Evolutionary conservation across 192 early-diverging fungal genomes (phyloP), one percentile per base, ranked within the genome.

Genomic region (Phycomyces blakesleeanus): DNA sequence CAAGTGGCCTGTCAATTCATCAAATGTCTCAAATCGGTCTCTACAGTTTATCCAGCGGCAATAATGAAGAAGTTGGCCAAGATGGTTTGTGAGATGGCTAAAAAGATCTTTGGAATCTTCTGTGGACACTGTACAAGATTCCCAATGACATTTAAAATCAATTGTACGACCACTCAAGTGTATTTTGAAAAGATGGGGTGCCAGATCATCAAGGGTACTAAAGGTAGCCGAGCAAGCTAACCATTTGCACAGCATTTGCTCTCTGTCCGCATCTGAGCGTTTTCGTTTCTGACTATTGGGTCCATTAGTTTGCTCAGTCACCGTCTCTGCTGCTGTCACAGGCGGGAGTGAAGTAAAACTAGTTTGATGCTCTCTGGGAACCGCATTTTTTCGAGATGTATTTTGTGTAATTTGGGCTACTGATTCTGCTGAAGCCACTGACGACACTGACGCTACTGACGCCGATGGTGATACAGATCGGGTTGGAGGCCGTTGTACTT

Each of bases 41-140:
- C 73, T 71, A 61, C 93, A 95, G 0, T 70, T 76, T 6, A 63
- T 51, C 93, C 93, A 96, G 21, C 81, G 76, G 59, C 93, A 96
- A 4, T 70, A 70, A 74, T 93, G 91, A 49, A 77, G 74, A 14
- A 78, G 67, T 18, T 75, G 69, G 29, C 58, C 72, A 5, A 69
- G 79, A 64, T 88, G 86, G 38, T 85, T 85, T 24, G 71, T 67
- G 21, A 89, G 68, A 63, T 89, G 88, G 50, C 78, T 69, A 12
- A 89, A 70, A 38, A 89, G 72, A 64, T 78, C 80, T 14, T 81
- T 77, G 7, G 75, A 67, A 29, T 76, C 86, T 29, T 57, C 67
- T 50, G 76, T 74, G 27, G 78, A 73, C 9, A 77, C 78, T 5
- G 65, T 66, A 68, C 88, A 89, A 12, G 82, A 69, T 49, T 74